Conservation (phyloP, 2,329 filamentous ascomycete genomes). For the Blumeria graminis region DNA sequence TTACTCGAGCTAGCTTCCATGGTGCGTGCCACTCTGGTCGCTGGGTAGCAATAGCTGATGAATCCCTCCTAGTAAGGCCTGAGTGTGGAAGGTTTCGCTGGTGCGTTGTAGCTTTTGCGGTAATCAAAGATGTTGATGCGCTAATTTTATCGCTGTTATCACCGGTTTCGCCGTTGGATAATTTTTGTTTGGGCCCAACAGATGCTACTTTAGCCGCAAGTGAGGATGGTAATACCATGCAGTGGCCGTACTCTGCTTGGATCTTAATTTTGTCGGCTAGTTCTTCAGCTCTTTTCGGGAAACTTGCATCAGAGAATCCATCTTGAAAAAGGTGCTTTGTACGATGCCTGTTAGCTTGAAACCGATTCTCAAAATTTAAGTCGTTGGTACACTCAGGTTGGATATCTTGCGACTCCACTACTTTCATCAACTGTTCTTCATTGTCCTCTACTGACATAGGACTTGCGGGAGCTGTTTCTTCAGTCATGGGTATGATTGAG, state of each 20-base stretch:
- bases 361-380: neutral
- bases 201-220: constrained; percentile 59
- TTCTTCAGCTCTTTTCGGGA: constrained; percentile 8
- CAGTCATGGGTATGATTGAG: too few species aligned
- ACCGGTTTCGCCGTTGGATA: constrained; percentile 24
- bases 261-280: constrained; percentile 12
- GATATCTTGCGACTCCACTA: too few species aligned
- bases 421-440: too few species aligned
- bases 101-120: constrained; percentile 28
- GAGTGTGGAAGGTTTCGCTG: constrained; percentile 25
- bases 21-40: constrained; percentile 92
- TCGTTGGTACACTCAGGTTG: too few species aligned
- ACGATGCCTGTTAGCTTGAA: neutral
- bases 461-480: too few species aligned
- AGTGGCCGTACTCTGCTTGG: constrained; percentile 46
- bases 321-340: constrained; percentile 1
- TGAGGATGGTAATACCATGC: constrained; percentile 51
- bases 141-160: constrained; percentile 15
- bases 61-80: constrained; percentile 30
- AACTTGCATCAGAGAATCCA: neutral
- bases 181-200: constrained; percentile 30
- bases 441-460: too few species aligned
- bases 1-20: constrained; percentile 96
- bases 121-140: constrained; percentile 31
- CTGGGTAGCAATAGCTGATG: constrained; percentile 31